phyloP scores from a whole-genome alignment of 306 rosid species.

The Gleditsia sinensis region DNA sequence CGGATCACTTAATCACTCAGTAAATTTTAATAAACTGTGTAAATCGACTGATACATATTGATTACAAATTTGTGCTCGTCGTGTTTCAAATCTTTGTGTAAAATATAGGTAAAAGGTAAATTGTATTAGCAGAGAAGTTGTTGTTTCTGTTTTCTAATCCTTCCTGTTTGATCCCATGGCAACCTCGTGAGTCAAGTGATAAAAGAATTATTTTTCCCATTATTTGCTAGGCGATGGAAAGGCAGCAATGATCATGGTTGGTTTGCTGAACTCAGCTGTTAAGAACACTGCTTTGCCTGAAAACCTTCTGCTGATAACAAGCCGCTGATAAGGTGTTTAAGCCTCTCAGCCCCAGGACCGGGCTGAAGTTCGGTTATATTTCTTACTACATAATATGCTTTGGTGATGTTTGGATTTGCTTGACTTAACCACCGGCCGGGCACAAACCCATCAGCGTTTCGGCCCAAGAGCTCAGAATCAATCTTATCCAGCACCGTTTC shows the following conservation, averaged over 20 bases:
- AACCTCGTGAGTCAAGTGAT: constrained; percentile 23
- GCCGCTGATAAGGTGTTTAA: constrained; percentile 44
- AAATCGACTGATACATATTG: constrained; percentile 39
- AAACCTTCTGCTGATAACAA: constrained; percentile 49
- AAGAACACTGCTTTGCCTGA: constrained; percentile 46
- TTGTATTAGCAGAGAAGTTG: constrained; percentile 28
- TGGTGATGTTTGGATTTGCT: constrained; percentile 36
- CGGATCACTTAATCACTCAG: constrained; percentile 34
- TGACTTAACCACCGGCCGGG: constrained; percentile 48
- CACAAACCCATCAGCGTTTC: constrained; percentile 41
- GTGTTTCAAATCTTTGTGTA: constrained; percentile 42
- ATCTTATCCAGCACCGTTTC: constrained; percentile 50
- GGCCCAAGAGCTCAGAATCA: constrained; percentile 49
- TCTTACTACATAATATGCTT: constrained; percentile 25
- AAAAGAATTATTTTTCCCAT: constrained; percentile 22
- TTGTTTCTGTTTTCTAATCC: constrained; percentile 34
- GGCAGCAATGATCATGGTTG: constrained; percentile 19
- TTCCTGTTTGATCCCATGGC: constrained; percentile 38
- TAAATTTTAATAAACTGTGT: constrained; percentile 30
- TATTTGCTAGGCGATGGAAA: constrained; percentile 30
- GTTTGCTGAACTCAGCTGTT: constrained; percentile 15
- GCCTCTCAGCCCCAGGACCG: constrained; percentile 52
- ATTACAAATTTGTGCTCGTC: constrained; percentile 40
- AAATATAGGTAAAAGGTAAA: constrained; percentile 32
- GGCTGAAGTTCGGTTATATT: constrained; percentile 51